A percentile compares a stretch with the other conserved stretches of the same genome.
These are phyloP conservation scores for Fusarium begoniae DNA, from an alignment of 2,329 filamentous ascomycete genomes.

Conservation along the genomic window DNA sequence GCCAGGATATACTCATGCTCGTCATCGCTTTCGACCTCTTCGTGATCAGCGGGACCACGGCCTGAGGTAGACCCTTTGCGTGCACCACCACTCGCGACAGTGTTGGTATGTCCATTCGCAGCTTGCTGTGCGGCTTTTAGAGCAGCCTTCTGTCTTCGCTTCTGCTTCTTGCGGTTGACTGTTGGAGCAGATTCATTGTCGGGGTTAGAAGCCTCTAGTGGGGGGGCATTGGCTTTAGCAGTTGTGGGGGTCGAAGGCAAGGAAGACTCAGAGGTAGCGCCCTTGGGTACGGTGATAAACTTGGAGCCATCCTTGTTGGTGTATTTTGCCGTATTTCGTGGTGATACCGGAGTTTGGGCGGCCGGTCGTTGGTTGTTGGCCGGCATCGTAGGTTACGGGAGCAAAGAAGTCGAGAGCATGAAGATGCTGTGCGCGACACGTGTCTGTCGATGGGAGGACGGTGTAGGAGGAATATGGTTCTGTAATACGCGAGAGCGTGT, in stretches of 20 bases:
- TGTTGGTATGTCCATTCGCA: conserved; percentile 54
- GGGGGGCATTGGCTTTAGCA: conserved; percentile 49
- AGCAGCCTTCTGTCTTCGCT: conserved; percentile 86
- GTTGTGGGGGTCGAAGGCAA: conserved; percentile 62
- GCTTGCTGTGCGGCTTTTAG: conserved; percentile 65
- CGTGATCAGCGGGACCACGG: conserved; percentile 53
- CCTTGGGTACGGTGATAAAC: conserved; percentile 72
- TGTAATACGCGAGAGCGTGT: conserved; percentile 33
- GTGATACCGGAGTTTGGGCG: conserved; percentile 60
- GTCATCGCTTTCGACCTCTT: conserved; percentile 65
- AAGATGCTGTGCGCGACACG: conserved; percentile 47
- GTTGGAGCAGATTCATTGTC: conserved; percentile 52
- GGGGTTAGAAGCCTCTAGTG: conserved; percentile 37
- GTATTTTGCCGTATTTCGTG: conserved; percentile 67
- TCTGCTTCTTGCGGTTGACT: conserved; percentile 95
- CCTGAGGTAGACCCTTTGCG: conserved; percentile 35
- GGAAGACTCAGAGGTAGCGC: conserved; percentile 60
- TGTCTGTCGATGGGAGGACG: conserved; percentile 40
- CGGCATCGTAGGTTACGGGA: conserved; percentile 57
- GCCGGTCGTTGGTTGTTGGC: conserved; percentile 62
- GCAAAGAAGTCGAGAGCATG: conserved; percentile 51
- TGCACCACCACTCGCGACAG: conserved; percentile 37
- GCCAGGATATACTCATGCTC: conserved; percentile 57
- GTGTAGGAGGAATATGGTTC: conserved; percentile 15
- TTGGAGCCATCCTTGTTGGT: conserved; percentile 76